Evolutionary conservation across 2,329 filamentous ascomycete genomes (phyloP).

Genomic region (Allantophomopsis lycopodina): DNA sequence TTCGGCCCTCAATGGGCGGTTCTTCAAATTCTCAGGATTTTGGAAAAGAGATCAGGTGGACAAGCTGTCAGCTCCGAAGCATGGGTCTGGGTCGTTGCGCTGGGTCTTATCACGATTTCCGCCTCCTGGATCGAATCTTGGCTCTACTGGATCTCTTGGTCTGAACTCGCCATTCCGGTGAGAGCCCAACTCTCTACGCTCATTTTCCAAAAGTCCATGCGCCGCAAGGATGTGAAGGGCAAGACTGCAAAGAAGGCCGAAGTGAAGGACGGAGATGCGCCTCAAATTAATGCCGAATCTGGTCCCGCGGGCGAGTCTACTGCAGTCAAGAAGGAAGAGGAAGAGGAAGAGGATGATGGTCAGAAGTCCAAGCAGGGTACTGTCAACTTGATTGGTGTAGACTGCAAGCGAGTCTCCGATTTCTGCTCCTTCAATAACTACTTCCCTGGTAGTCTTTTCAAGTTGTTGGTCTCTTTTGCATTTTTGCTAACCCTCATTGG

Average conservation of each 20-base stretch:
- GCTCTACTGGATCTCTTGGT: conserved; percentile 53
- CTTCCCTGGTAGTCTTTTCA: conserved; percentile 47
- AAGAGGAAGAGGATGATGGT: conserved; percentile 25
- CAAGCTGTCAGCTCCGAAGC: conserved; percentile 33
- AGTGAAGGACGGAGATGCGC: conserved; percentile 8
- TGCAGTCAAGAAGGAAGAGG: conserved; percentile 8
- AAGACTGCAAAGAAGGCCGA: conserved; percentile 29
- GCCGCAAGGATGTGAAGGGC: conserved; percentile 63
- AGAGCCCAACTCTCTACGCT: conserved; percentile 57
- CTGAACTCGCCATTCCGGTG: conserved; percentile 49
- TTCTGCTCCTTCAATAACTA: conserved; percentile 55
- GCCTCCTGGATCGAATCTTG: conserved; percentile 45
- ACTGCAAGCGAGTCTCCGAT: conserved; percentile 53
- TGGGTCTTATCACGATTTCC: conserved; percentile 43
- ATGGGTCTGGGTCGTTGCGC: conserved; percentile 54
- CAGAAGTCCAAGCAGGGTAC: conserved; percentile 55
- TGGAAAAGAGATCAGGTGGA: conserved; percentile 40
- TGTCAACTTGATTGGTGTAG: conserved; percentile 69
- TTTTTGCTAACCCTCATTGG: conserved; percentile 60
- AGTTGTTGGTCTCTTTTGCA: conserved; percentile 48
- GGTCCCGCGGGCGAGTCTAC: neutral
- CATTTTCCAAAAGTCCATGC: conserved; percentile 65
- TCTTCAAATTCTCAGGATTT: conserved; percentile 45
- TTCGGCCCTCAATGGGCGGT: conserved; percentile 61
- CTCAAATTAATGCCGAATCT: conserved; percentile 17